These are phyloP conservation scores for Gigaspora rosea DNA, from an alignment of 192 early-diverging fungal species.

Conservation along the genomic window DNA sequence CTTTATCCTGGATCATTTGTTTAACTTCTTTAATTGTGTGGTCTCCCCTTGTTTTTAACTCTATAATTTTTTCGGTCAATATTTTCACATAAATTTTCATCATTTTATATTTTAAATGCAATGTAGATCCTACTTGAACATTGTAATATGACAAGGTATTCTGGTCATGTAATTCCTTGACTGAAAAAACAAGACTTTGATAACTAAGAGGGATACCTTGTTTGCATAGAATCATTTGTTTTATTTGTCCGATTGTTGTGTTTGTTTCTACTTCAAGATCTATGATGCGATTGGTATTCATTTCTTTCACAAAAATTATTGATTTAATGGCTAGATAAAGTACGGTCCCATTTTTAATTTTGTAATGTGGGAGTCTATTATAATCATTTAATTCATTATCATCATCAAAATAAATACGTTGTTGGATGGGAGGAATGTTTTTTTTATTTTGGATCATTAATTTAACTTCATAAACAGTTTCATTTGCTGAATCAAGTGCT, in stretches of 20 bases:
- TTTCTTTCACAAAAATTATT: constrained; percentile 15
- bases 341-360: background rate
- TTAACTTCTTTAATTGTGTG: constrained; percentile 73
- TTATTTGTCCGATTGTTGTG: background rate
- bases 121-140: background rate
- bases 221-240: background rate
- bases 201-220: background rate
- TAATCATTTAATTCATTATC: background rate
- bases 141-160: constrained; percentile 23
- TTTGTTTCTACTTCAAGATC: background rate
- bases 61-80: constrained; percentile 90
- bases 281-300: background rate
- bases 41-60: constrained; percentile 73
- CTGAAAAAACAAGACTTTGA: background rate
- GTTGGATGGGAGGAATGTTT: background rate
- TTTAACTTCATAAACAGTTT: background rate
- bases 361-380: background rate
- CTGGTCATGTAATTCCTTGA: background rate
- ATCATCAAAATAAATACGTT: background rate
- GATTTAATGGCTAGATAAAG: background rate
- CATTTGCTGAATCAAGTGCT: background rate
- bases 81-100: constrained; percentile 47
- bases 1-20: constrained; percentile 61
- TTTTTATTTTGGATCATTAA: background rate
- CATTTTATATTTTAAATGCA: background rate